These are phyloP conservation scores for Porphyrellus cyaneotinctus DNA, from an alignment of 768 basidiomycete genomes.

Conservation along the genomic window DNA sequence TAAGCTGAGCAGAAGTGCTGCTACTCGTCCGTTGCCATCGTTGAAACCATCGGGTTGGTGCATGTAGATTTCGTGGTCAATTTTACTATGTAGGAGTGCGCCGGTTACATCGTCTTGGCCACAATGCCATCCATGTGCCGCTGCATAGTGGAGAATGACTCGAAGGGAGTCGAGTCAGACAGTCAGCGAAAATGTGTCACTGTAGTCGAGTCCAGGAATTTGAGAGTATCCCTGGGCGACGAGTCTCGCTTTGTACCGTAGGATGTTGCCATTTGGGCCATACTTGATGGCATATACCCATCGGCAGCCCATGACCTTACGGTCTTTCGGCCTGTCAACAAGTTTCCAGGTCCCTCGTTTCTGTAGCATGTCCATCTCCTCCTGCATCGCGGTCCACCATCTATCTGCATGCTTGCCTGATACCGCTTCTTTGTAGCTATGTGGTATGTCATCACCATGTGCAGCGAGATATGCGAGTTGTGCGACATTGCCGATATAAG, in stretches of 20 bases:
- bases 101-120: slow-evolving; percentile 11
- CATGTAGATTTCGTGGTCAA: slow-evolving; percentile 38
- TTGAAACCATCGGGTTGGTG: slow-evolving; percentile 33
- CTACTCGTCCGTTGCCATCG: slow-evolving; percentile 26
- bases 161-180: slow-evolving; percentile 22
- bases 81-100: slow-evolving; percentile 4
- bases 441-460: not conserved
- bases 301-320: no score
- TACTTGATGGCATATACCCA: not conserved
- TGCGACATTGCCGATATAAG: no score
- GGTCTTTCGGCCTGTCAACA: not conserved
- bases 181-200: no score
- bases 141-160: no score
- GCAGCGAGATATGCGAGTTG: no score
- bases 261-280: not conserved
- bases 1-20: slow-evolving; percentile 9
- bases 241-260: no score
- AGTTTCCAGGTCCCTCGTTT: slow-evolving; percentile 8
- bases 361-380: slow-evolving; percentile 4
- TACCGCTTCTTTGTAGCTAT: not conserved
- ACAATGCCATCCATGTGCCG: not conserved
- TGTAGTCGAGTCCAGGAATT: no score
- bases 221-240: no score
- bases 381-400: no score
- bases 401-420: not conserved